Evolutionary conservation across 305 asterid genomes (phyloP), one percentile per base, ranked within the genome.

Genomic region (Fraxinus baroniana): DNA sequence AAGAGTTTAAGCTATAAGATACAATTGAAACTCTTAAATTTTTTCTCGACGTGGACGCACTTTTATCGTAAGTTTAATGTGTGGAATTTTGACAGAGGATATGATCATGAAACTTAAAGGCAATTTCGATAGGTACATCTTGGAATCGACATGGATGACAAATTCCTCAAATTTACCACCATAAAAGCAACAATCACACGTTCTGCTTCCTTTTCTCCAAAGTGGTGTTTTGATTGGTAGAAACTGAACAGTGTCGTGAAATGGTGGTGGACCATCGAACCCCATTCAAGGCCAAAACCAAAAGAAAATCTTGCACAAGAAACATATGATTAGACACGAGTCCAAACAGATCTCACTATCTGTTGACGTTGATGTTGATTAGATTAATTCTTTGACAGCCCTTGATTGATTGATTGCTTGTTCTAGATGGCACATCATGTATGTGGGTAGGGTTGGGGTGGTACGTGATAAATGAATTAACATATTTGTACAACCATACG

Each of bases 241-340:
- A 75, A 75, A 20, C 28, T n/a, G n/a, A 78, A 37, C 24, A 68
- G 33, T 15, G 32, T 0, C 0, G 3, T 10, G 26, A 33, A 55
- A 2, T 74, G 73, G 84, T 79, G 88, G 86, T 79, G 88, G 87
- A 83, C 87, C 87, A 83, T 74, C 20, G 82, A 66, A 36, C 26
- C 80, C 85, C 86, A 64, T 78, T 87, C 55, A 52, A 33, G 78
- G 84, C 70, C 3, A 49, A 24, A 62, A 74, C 70, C 78, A 24
- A 68, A 20, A 71, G 36, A 66, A 15, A 66, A 66, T 66, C 74
- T 66, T 66, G 35, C 74, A 66, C 66, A 74, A 39, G 18, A 12
- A 37, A 20, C 62, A 4, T 49, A 75, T 75, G 78, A 75, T 75
- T 9, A 39, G 78, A 75, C 37, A 9, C 28, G 36, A 41, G 36